Evolutionary conservation across 345 rosid species (phyloP), one percentile per base, ranked within the genome.

Genomic region (Erysimum cheiranthoides): DNA sequence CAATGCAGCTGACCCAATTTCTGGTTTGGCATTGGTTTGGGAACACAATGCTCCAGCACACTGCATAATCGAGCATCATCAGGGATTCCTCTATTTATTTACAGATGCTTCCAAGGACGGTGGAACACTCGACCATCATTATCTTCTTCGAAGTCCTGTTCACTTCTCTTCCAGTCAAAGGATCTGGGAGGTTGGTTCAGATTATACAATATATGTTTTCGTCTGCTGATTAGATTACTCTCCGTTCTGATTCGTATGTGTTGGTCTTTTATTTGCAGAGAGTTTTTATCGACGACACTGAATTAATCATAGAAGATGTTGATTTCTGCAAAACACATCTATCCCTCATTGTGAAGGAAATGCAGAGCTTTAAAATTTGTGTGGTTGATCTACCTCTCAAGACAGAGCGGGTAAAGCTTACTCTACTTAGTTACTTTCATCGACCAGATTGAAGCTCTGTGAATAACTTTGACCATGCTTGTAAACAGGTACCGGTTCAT

Each of bases 21-120:
- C 96, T 66, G 90, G 93, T 75, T 78, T 88, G 90, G 83, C 70
- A 62, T 85, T 86, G 80, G 83, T 84, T 65, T 95, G 97, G 97
- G 94, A 95, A 80, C 85, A 91, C 84, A 85, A 90, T 80, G 88
- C 85, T 77, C 90, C 80, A 71, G 86, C 85, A 17, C 99, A 90
- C 75, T 92, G 98, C 79, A 79, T 90, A 64, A 81, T 92, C 56
- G 98, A 92, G 89, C 99, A 95, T 85, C 99, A 90, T 81, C 90
- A 83, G 28, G 94, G 92, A 13, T 83, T 70, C 79, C 90, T 95
- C 68, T 95, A 90, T 82, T 65, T 92, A 60, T 92, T 95, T 66
- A 90, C 99, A 21, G 87, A 95, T 83, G 97, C 97, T 58, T 70
- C 93, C 46, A 86, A 71, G 73, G 85, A 83, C 31, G 86, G 96